Evolutionary conservation across 1,284 basidiomycete species (phyloP), one percentile per base, ranked within the genome.

Genomic region (Blastosporella zonata): DNA sequence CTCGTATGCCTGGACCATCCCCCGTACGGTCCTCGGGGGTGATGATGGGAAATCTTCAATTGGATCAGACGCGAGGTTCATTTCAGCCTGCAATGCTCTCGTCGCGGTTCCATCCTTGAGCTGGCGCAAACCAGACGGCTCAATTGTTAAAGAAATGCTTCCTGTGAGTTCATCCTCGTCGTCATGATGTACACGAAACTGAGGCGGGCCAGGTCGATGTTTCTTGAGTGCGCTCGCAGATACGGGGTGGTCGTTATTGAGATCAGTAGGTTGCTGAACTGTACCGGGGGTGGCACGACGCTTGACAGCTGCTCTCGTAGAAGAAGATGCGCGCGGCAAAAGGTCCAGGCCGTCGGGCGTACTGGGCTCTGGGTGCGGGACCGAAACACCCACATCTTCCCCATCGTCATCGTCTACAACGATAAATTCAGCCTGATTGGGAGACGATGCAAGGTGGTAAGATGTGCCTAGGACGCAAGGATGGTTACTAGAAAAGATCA

Each of bases 41-140:
- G 48, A 23, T 1, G 53, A 27, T 8, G 51, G 25, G 21, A 20
- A 53, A 18, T 45, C 35, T 1, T 7, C 9, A 17, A 58, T 58
- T 23, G 49, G 47, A 22, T 56, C 55, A 10, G 51, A 52, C 7
- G 28, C 36, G 12, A 36, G 23, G 31, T 33, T 17, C 31, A 35
- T n/a, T 7, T 29, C 23, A 17, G 33, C 43, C 35, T 52, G 45
- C 33, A 58, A 47, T 8, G 35, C 36, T 7, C 21, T 47, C 5
- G 57, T 56, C n/a, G 49, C 53, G 7, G 41, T 47, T 22, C 57
- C 55, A 18, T 58, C 57, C 29, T 22, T 42, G 18, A 46, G 22
- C n/a, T 20, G 18, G 28, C 38, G 49, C 20, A 45, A 47, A 12
- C 44, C 44, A 6, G 43, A 43, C 12, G 46, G 22, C 15, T 43